A percentile compares a stretch with the other conserved stretches of the same genome.
phyloP scores from a whole-genome alignment of 441 rosid genomes.

The Omphalea diandra region DNA sequence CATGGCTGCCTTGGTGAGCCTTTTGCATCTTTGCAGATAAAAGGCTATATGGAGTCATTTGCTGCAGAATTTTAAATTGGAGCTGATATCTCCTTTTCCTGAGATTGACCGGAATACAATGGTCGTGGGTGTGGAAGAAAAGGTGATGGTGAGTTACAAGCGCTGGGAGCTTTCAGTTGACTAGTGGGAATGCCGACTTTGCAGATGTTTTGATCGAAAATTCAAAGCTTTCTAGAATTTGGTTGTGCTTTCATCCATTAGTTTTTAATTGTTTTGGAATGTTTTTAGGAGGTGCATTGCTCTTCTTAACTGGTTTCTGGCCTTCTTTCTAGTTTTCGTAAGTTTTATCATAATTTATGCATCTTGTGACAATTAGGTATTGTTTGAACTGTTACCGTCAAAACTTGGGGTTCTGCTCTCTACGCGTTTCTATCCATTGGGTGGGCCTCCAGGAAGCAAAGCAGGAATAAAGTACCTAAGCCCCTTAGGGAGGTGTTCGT shows the following conservation, averaged over 20 bases:
- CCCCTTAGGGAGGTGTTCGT: too few relatives aligned
- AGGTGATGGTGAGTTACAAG: conserved; percentile 95
- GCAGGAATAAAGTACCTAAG: too few relatives aligned
- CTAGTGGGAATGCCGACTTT: too few relatives aligned
- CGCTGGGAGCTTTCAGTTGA: conserved; percentile 55
- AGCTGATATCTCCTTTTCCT: conserved; percentile 89
- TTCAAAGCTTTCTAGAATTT: conserved; percentile 6
- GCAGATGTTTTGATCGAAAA: conserved; percentile 8
- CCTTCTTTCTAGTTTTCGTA: neutral
- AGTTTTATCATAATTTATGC: neutral
- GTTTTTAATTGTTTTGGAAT: neutral
- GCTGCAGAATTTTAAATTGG: conserved; percentile 87
- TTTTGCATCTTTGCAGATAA: conserved; percentile 96
- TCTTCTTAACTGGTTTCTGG: neutral
- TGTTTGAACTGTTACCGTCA: neutral
- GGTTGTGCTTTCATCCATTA: conserved; percentile 4
- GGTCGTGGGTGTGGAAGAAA: conserved; percentile 99
- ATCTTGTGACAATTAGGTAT: neutral
- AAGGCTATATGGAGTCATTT: conserved; percentile 99
- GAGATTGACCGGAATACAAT: conserved; percentile 99
- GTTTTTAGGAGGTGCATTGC: conserved; percentile 10
- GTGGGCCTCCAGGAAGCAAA: too few relatives aligned
- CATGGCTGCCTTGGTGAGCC: conserved; percentile 99
- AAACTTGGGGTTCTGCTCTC: neutral
- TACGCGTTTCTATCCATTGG: too few relatives aligned